Base-by-base conservation (phyloP, 2,329 filamentous ascomycete genomes). In the Cladosporium austrohemisphaericum region DNA sequence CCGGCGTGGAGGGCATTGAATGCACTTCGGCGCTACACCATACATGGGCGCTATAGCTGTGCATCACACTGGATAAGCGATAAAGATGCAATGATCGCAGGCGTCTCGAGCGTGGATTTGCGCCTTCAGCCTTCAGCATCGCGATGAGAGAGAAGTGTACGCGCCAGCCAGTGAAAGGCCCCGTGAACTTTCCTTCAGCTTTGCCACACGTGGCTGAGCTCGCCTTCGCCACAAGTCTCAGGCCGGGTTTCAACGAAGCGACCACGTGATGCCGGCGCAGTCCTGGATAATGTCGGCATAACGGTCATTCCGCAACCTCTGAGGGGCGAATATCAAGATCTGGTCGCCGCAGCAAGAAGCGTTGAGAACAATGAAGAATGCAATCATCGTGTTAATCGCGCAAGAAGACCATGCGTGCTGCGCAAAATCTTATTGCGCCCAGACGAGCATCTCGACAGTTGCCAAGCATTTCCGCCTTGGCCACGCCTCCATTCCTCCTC, bases 351-450 rank as follows among this genome's bases (percentile, higher is more conserved):
- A 28, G 37, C 14, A 14, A 5, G 13, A 26, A 19, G 22, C 18
- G 37, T 40, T 40, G 23, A 18, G 23, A 7, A 40, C n/a, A 23
- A n/a, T 10, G 13, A 28, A 23, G 23, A 40, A 8, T 9, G 22
- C 37, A 40, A 26, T n/a, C n/a, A n/a, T n/a, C 36, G 11, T 8
- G 16, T 41, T 41, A 41, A 41, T 41, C 38, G 38, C 38, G 38
- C 38, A 41, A 11, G 10, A 13, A 5, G 22, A 29, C 23, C 25
- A 31, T 31, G 13, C 4, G 35, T 28, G 43, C 44, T 47, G 44
- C 44, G 44, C 44, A 47, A 38, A 47, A 47, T 47, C 33, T 31
- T 38, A 47, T 26, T 9, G 4, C 14, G 43, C 43, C 43, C 16
- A 46, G 43, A 11, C 23, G 18, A 33, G n/a, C n/a, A n/a, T n/a